Evolutionary conservation across 2,329 filamentous ascomycete species (phyloP), one percentile per base, ranked within the genome.

Genomic region (Colletotrichum agaves): DNA sequence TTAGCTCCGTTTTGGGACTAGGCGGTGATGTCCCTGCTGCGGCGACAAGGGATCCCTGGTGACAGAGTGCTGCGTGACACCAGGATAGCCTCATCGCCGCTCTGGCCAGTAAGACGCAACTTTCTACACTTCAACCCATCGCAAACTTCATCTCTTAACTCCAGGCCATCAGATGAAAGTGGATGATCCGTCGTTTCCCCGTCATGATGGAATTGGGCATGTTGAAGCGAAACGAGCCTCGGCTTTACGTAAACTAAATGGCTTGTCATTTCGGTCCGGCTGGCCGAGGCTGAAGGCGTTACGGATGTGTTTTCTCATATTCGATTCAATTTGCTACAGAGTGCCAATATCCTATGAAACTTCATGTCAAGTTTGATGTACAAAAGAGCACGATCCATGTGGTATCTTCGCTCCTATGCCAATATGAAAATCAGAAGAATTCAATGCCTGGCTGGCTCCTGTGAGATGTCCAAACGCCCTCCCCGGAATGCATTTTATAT

Each of bases 401-500:
- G 56, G 19, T 56, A 64, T 55, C 19, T 52, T 61, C 49, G 61
- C 55, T 55, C 55, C 23, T 43, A 66, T 21, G 41, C 62, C 35
- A 23, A 61, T 61, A 55, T 44, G 35, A 15, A 57, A 59, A 44
- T 66, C 31, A 61, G 31, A 31, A 56, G 12, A 61, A 44, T 21
- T 23, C 27, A 41, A 49, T 46, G 31, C 43, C 31, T 27, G 35
- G 41, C 55, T 23, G 47, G 43, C 60, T 41, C 23, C 27, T 21
- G 35, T 15, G 13, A 37, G 49, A 56, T 49, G 19, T 33, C 56
- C 49, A 55, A 63, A 61, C 63, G 55, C 66, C 66, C 17, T 61
- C 43, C 17, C 33, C 52, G 8, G 23, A 49, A 69, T 66, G 66
- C 56, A 52, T 56, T 61, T 62, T 64, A 47, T 33, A 21, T 35